Evolutionary conservation across 306 rosid genomes (phyloP), one percentile per base, ranked within the genome.

Genomic region (Castanea mollissima): DNA sequence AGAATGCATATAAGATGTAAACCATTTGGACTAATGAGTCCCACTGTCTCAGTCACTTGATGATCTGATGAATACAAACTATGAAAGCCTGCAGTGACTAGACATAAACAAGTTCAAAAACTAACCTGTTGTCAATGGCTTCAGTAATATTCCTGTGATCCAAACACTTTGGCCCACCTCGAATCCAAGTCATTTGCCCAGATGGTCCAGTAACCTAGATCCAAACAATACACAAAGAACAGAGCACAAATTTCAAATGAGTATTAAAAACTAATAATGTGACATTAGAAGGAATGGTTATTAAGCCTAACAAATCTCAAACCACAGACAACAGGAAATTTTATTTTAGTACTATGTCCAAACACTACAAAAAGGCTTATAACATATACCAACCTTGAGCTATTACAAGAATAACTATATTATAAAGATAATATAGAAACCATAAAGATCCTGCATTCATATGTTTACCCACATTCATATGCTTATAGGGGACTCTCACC

Each of bases 191-290:
- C 99, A 94, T 94, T 83, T 86, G 90, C 75, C 92, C 97, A 46
- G 97, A 94, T n/a, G 98, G 98, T 70, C 98, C 98, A 23, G 94
- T 80, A 75, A 92, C 97, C 98, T 92, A 79, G 41, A 75, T 32
- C 64, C 55, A 60, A 31, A 23, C 80, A 74, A 71, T 31, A 15
- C 46, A 3, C 70, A 64, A 29, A 29, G 9, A 49, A 49, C 54
- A 3, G 54, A 49, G 54, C 54, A 12, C 16, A 13, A 49, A 49
- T 49, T 49, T 10, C 54, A 49, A 49, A 49, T 49, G 54, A 49
- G 54, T 3, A 12, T 49, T 13, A 49, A 49, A 49, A 49, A 12
- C 16, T 49, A 49, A 49, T 12, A 49, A 49, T 49, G 54, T 12
- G 54, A 49, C 14, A 13, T 49, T 49, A 12, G 54, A 49, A 49